Percentiles rank a stretch among this genome's conserved stretches.
Conservation (phyloP, 768 basidiomycete species). For the Trametes cubensis region DNA sequence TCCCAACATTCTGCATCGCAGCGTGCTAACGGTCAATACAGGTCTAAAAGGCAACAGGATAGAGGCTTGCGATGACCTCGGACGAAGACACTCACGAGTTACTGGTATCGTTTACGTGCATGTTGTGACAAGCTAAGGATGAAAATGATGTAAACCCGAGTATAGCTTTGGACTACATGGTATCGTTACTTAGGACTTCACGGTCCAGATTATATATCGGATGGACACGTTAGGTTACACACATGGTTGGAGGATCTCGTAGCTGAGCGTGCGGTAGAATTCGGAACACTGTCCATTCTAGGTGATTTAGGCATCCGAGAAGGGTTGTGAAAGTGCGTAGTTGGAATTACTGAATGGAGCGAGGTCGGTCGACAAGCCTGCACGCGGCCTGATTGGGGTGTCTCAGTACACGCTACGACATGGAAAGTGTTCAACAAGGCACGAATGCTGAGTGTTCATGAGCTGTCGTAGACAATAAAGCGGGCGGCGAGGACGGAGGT, state of each 20-base stretch:
- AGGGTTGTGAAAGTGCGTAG: conserved; percentile 2
- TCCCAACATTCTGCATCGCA: neutral
- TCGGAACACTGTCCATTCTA: neutral
- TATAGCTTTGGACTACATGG: no score
- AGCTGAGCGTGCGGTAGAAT: no score
- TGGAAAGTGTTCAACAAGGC: conserved; percentile 1
- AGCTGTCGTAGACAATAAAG: neutral
- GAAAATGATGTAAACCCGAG: no score
- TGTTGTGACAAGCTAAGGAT: no score
- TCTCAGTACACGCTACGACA: neutral
- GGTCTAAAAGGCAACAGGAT: neutral
- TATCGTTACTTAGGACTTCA: neutral
- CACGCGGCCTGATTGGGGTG: conserved; percentile 5
- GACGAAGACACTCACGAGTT: no score
- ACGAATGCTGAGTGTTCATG: conserved; percentile 1
- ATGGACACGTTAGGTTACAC: neutral
- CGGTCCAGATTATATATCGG: neutral
- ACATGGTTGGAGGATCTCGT: no score
- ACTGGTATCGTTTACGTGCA: no score
- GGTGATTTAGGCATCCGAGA: neutral
- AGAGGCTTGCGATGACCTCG: neutral
- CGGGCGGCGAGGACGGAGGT: neutral
- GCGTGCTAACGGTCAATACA: neutral
- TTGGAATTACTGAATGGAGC: neutral
- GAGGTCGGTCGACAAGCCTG: neutral